Evolutionary conservation across 768 basidiomycete genomes (phyloP).

Genomic region (Auricularia sp.): DNA sequence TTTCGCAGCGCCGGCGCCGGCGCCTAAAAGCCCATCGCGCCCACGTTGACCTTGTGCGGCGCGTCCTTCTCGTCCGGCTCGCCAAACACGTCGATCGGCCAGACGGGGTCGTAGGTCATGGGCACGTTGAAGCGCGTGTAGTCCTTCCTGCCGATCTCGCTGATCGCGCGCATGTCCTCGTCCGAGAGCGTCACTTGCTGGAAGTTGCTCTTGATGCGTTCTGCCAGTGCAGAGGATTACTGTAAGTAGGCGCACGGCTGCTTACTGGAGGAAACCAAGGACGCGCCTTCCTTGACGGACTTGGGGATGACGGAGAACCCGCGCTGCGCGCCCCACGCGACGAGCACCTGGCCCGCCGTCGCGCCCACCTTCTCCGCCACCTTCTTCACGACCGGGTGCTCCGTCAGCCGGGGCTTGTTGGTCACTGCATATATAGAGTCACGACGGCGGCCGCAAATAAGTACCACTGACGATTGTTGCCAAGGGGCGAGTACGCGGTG

Average conservation of each 20-base stretch:
- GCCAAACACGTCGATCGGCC: conserved; percentile 65
- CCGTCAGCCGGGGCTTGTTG: conserved; percentile 56
- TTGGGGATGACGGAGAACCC: conserved; percentile 83
- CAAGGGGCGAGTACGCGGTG: conserved; percentile 61
- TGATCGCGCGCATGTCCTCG: conserved; percentile 56
- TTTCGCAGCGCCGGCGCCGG: too few species aligned
- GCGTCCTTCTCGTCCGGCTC: conserved; percentile 45
- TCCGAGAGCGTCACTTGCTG: conserved; percentile 56
- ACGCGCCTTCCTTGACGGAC: conserved; percentile 36
- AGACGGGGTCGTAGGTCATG: conserved; percentile 43
- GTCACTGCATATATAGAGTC: conserved; percentile 28
- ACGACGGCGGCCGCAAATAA: neutral
- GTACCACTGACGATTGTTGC: conserved; percentile 56
- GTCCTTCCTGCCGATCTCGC: conserved; percentile 38
- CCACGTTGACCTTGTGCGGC: conserved; percentile 23
- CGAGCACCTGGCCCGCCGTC: conserved; percentile 69
- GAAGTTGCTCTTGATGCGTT: conserved; percentile 68
- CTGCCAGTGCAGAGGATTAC: conserved; percentile 14
- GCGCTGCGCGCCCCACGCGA: conserved; percentile 69
- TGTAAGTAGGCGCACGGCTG: too few species aligned
- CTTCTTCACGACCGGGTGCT: conserved; percentile 47
- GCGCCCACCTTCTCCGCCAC: conserved; percentile 55
- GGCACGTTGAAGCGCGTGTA: conserved; percentile 55
- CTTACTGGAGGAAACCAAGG: neutral
- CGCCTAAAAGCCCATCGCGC: neutral